Evolutionary conservation across 75 land plant species (phyloP).

Genomic region (Adiantum capillusveneris): DNA sequence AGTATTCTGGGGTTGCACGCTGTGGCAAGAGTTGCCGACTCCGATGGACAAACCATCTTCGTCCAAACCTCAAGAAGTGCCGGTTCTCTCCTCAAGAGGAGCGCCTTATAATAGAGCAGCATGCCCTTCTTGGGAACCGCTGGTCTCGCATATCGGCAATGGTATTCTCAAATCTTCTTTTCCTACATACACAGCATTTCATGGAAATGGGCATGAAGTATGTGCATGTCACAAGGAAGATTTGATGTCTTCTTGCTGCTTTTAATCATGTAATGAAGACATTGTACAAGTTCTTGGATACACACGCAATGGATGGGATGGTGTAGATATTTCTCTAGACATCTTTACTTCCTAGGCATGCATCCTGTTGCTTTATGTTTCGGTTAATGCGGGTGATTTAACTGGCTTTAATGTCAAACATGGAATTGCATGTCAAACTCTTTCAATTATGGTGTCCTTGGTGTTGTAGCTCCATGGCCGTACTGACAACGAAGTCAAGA

Average conservation of each 20-base stretch:
- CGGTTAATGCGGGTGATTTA: too few species aligned
- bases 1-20: conserved; percentile 63
- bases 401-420: too few species aligned
- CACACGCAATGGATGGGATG: too few species aligned
- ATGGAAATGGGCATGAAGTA: background rate
- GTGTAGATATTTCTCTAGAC: too few species aligned
- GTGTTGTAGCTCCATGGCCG: conserved; percentile 78
- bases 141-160: conserved; percentile 82
- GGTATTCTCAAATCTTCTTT: conserved; percentile 15
- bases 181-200: background rate
- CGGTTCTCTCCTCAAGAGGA: conserved; percentile 65
- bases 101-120: conserved; percentile 64
- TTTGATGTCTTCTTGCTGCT: too few species aligned
- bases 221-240: too few species aligned
- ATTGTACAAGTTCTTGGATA: too few species aligned
- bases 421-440: too few species aligned
- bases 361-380: too few species aligned
- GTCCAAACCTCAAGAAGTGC: conserved; percentile 71
- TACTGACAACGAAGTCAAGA: conserved; percentile 93
- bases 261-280: too few species aligned
- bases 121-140: conserved; percentile 74
- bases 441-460: too few species aligned
- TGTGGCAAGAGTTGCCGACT: conserved; percentile 84
- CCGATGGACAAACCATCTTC: conserved; percentile 77
- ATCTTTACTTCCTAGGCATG: too few species aligned